phyloP scores from a whole-genome alignment of 495 filamentous ascomycete genomes.

The Hypoxylon cercidicola region DNA sequence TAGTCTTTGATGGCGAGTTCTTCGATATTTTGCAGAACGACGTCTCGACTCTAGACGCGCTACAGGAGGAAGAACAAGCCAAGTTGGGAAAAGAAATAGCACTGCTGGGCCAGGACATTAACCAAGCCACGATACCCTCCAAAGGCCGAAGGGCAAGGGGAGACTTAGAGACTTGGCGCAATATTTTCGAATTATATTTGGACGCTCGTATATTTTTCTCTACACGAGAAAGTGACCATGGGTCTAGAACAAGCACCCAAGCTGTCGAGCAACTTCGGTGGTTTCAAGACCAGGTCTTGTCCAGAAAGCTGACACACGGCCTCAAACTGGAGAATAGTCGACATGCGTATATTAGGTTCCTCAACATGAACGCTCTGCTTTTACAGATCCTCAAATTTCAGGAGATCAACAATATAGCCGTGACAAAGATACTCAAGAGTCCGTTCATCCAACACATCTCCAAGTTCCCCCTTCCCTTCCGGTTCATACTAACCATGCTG shows the following conservation, averaged over 20 bases:
- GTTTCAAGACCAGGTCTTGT: conserved; percentile 67
- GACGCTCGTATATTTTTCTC: conserved; percentile 80
- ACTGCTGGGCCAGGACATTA: conserved; percentile 64
- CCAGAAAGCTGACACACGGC: conserved; percentile 59
- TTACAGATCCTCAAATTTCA: conserved; percentile 76
- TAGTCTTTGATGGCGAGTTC: conserved; percentile 74
- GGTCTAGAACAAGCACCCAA: conserved; percentile 62
- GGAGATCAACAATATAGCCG: conserved; percentile 74
- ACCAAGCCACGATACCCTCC: conserved; percentile 67
- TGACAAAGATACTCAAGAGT: conserved; percentile 84
- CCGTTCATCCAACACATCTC: conserved; percentile 34
- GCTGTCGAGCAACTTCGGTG: conserved; percentile 66
- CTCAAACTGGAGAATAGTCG: conserved; percentile 69
- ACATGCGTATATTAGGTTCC: conserved; percentile 67
- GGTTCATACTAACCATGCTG: conserved; percentile 18
- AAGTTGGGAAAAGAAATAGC: conserved; percentile 64
- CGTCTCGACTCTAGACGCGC: conserved; percentile 65
- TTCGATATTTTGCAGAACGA: conserved; percentile 72
- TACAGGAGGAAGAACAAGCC: conserved; percentile 67
- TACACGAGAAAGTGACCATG: conserved; percentile 67
- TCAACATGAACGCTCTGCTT: conserved; percentile 71
- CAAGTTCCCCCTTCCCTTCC: neutral
- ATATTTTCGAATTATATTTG: conserved; percentile 76
- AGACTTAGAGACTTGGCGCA: conserved; percentile 77
- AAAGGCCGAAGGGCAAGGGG: conserved; percentile 59